These are phyloP conservation scores for Omphalotus guepiniiformis DNA, from an alignment of 768 basidiomycete genomes.

Conservation along the genomic window DNA sequence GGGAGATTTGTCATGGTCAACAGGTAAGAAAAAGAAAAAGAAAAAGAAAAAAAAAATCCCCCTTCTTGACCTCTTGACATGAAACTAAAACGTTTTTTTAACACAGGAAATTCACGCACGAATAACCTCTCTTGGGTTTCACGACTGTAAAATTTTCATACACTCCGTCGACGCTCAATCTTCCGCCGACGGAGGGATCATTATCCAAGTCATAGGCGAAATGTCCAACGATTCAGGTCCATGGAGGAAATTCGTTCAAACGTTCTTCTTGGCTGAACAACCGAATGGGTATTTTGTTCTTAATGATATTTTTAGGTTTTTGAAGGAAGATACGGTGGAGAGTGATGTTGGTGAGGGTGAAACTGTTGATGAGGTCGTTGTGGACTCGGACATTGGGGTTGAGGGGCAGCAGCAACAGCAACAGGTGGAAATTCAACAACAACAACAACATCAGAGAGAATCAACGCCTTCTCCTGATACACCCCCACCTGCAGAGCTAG, in stretches of 20 bases:
- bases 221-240: conserved; percentile 90
- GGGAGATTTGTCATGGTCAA: conserved; percentile 86
- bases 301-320: conserved; percentile 99
- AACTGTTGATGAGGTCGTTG: conserved; percentile 42
- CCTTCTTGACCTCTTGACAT: too few species aligned
- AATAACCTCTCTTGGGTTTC: conserved; percentile 89
- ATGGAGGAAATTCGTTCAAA: conserved; percentile 99
- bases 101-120: conserved; percentile 96
- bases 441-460: too few species aligned
- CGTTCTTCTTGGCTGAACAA: conserved; percentile 99
- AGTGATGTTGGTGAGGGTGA: too few species aligned
- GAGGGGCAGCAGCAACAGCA: too few species aligned
- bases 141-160: conserved; percentile 98
- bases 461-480: too few species aligned
- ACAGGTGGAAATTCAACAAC: too few species aligned
- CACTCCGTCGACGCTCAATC: conserved; percentile 98
- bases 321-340: conserved; percentile 92
- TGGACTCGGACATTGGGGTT: conserved; percentile 24
- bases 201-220: conserved; percentile 99
- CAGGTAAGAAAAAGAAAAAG: too few species aligned
- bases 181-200: conserved; percentile 91
- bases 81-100: conserved; percentile 8
- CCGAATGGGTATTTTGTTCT: conserved; percentile 99
- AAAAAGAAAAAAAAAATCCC: too few species aligned
- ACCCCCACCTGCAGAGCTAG: too few species aligned